Conservation (phyloP, 176 grass and related monocot genomes). For the Typha latifolia region DNA sequence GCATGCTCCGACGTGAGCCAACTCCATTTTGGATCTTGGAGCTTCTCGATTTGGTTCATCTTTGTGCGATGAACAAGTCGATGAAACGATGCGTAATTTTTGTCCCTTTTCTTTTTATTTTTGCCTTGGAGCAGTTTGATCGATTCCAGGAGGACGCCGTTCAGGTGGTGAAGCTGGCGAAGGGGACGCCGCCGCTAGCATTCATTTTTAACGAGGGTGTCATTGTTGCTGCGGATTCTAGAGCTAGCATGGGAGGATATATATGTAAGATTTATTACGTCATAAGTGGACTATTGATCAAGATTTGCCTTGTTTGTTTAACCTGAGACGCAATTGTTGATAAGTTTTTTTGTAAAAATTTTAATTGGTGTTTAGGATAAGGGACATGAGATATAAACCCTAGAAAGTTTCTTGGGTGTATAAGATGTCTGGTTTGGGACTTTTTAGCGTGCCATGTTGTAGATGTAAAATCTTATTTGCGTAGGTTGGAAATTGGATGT, state of each 20-base stretch:
- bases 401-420: too few species aligned
- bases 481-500: too few species aligned
- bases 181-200: conserved; percentile 72
- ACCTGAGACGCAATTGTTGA: conserved; percentile 30
- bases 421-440: too few species aligned
- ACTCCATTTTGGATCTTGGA: background rate
- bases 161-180: conserved; percentile 47
- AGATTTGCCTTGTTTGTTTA: too few species aligned
- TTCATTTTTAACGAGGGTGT: conserved; percentile 93
- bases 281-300: too few species aligned
- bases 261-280: conserved; percentile 12
- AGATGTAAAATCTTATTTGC: too few species aligned
- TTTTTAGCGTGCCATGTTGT: too few species aligned
- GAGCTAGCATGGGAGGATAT: conserved; percentile 93
- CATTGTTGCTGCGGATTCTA: conserved; percentile 88
- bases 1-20: background rate
- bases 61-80: background rate
- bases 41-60: background rate
- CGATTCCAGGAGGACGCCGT: conserved; percentile 55
- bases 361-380: too few species aligned
- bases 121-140: conserved; percentile 44
- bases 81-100: background rate
- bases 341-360: too few species aligned
- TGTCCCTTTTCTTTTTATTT: background rate
- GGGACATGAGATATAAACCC: too few species aligned